Base-by-base conservation (phyloP, 805 yeast species). In the Sugiyamaella valdiviana region DNA sequence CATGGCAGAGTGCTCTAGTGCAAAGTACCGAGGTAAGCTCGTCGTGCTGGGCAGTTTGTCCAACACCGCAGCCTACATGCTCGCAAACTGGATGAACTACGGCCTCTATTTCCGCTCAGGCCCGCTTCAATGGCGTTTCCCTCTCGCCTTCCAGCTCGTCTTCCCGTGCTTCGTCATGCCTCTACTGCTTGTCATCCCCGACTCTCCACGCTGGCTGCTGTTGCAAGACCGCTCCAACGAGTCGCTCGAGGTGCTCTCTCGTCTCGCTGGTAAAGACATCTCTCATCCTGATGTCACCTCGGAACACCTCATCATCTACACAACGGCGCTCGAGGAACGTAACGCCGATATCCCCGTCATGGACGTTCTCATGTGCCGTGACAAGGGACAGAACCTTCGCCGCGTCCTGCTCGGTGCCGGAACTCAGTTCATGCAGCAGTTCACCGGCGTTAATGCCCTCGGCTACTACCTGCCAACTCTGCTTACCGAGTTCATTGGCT, bases 201-300 rank as follows among this genome's bases (percentile, higher is more conserved):
- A 88, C 62, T 78, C 88, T 37, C 96, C 96, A 0, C 71, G 96
- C 49, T 88, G 73, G 65, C 81, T 76, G 59, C 86, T 87, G 6
- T 77, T 77, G 58, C 78, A 81, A 53, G 82, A 82, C 62, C 71
- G 81, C 47, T 61, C 83, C 20, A 82, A 79, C 43, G 77, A 75
- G 42, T 95, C 95, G 3, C 15, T 26, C 14, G 23, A 24, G 20
- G 39, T 50, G n/a, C 23, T 51, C 20, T 36, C 47, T 9, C 21
- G 39, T 7, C 29, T 44, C 17, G 14, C 15, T 4, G 41, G 42
- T 5, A 36, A 36, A 36, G 41, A 36, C 10, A 16, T 44, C 15
- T 10, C 20, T 20, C 15, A 36, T 12, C 21, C 38, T 4, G 47
- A 44, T 5, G 41, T 44, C 36, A 19, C 35, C 5, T 10, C 17